phyloP scores from a whole-genome alignment of 805 yeast genomes.

The Pichia kluyveri region DNA sequence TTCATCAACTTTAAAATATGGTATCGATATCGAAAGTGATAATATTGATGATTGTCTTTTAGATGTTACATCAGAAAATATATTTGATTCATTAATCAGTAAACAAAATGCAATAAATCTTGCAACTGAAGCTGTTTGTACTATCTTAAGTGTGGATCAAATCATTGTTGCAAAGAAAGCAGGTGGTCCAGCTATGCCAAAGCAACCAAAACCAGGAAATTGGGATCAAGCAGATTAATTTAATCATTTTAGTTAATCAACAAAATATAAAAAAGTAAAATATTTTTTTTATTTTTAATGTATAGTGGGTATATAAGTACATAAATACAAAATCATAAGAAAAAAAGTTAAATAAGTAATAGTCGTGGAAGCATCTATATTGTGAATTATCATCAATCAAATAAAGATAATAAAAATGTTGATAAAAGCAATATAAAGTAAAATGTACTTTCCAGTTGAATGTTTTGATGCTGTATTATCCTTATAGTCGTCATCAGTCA shows the following conservation, averaged over 20 bases:
- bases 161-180: constrained; percentile 98
- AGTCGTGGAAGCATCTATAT: no score
- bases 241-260: not conserved
- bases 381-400: no score
- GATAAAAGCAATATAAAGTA: not conserved
- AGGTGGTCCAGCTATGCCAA: constrained; percentile 92
- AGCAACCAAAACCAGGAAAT: constrained; percentile 81
- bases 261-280: no score
- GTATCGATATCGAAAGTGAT: constrained; percentile 77
- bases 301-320: no score
- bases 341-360: no score
- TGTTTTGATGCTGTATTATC: not conserved
- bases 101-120: constrained; percentile 83
- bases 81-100: constrained; percentile 70
- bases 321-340: no score
- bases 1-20: constrained; percentile 31
- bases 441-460: not conserved
- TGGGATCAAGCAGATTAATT: constrained; percentile 86
- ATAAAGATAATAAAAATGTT: no score
- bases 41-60: constrained; percentile 50
- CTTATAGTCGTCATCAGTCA: not conserved
- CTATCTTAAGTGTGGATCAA: constrained; percentile 89
- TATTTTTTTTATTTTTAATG: no score
- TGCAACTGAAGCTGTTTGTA: constrained; percentile 92
- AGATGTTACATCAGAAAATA: constrained; percentile 60